Evolutionary conservation across 2,329 filamentous ascomycete species (phyloP), one percentile per base, ranked within the genome.

Genomic region (Cercospora janseana): DNA sequence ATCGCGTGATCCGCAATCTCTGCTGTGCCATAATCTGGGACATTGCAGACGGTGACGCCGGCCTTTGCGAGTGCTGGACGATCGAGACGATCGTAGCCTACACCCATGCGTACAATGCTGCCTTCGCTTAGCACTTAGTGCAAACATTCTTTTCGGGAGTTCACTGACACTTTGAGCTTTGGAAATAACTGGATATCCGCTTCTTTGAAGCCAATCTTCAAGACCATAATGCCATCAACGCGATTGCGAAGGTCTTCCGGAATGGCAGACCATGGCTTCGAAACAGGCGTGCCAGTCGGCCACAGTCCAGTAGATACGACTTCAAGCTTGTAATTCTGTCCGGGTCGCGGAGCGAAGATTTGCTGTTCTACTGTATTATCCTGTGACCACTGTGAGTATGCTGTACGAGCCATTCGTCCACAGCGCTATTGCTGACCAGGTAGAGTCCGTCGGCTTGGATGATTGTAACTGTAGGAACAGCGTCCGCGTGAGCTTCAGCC

Each of bases 1-100:
- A 66, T 56, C 23, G 63, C 63, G 42, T 66, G 63, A 31, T 66
- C 63, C 2, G 63, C 63, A 13, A 66, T 63, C 15, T 66, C 63
- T 26, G 62, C 60, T 6, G 63, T 64, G 3, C 63, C 63, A 42
- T 66, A 66, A 48, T 66, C 63, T n/a, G 59, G 61, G 1, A 65
- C 63, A 35, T 65, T 65, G 51, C 62, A 64, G 9, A 65, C 63
- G 9, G 53, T 64, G 4, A 64, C 53, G 18, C 55, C 54, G 18
- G 34, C 40, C 26, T 56, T 60, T 2, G 61, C 62, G 13, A 64
- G 38, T 8, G 63, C 60, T 4, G 51, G 43, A 10, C 63, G 61
- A 49, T 65, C 63, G 29, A 66, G 55, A 24, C 61, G 56, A 31
- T 66, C 63, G 49, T 66, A 66, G 24, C 63, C 63, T 6, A 66